Percentiles rank a stretch among this genome's conserved stretches.
phyloP scores from a whole-genome alignment of 345 rosid species.

The Leavenworthia alabamica region DNA sequence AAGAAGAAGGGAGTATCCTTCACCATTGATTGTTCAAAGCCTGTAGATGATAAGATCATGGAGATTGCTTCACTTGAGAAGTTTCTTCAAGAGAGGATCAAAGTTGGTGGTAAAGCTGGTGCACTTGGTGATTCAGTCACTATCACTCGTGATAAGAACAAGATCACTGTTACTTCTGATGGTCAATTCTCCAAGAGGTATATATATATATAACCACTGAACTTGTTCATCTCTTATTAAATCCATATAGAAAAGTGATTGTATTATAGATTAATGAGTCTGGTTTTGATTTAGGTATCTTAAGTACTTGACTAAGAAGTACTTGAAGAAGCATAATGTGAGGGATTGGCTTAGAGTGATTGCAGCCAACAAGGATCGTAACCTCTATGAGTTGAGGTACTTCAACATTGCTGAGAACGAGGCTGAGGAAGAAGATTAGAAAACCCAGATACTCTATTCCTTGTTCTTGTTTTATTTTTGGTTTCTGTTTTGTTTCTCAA shows the following conservation, averaged over 20 bases:
- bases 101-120: slow-evolving; percentile 79
- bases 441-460: too few species aligned
- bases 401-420: slow-evolving; percentile 96
- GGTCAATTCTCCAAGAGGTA: slow-evolving; percentile 75
- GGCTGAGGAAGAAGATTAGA: slow-evolving; percentile 83
- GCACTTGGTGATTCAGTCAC: slow-evolving; percentile 59
- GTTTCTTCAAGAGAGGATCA: slow-evolving; percentile 78
- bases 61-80: slow-evolving; percentile 74
- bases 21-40: slow-evolving; percentile 35
- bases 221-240: neutral
- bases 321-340: slow-evolving; percentile 88
- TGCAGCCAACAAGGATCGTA: slow-evolving; percentile 79
- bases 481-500: neutral
- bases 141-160: slow-evolving; percentile 54
- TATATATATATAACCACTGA: neutral
- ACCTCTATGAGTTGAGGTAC: slow-evolving; percentile 80
- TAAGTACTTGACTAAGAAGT: slow-evolving; percentile 86
- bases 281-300: slow-evolving; percentile 44
- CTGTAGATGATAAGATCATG: slow-evolving; percentile 44
- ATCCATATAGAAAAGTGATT: neutral
- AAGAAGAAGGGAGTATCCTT: slow-evolving; percentile 39
- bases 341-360: slow-evolving; percentile 94
- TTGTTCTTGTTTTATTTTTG: too few species aligned
- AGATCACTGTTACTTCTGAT: slow-evolving; percentile 64
- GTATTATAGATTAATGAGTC: neutral